Conservation (phyloP, 306 rosid species). For the Nissolia schottii region DNA sequence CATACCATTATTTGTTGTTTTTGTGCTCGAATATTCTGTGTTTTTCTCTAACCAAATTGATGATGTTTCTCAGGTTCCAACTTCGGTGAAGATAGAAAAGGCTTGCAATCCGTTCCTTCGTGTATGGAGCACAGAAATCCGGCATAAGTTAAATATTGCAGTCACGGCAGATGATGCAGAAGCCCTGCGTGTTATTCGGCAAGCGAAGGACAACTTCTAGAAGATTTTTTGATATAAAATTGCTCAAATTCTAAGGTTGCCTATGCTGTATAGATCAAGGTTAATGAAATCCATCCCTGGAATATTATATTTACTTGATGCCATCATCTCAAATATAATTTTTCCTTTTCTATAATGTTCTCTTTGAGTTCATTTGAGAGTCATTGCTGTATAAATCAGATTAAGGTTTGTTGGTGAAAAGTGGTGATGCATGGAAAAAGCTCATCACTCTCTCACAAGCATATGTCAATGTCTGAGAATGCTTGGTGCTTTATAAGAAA, state of each 20-base stretch:
- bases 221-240: background rate
- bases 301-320: constrained; percentile 17
- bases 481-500: constrained; percentile 8
- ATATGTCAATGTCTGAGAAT: background rate
- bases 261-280: constrained; percentile 44
- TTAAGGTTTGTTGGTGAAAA: background rate
- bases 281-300: constrained; percentile 9
- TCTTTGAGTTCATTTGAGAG: constrained; percentile 24
- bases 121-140: constrained; percentile 56
- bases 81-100: constrained; percentile 70
- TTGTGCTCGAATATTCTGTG: background rate
- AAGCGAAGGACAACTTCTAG: constrained; percentile 76
- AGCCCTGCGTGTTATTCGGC: constrained; percentile 62
- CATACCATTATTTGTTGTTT: background rate
- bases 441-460: background rate
- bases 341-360: background rate
- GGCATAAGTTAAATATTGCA: constrained; percentile 55
- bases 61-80: constrained; percentile 60
- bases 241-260: constrained; percentile 16
- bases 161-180: constrained; percentile 62
- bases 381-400: background rate
- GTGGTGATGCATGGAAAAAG: background rate
- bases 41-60: background rate
- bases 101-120: constrained; percentile 98
- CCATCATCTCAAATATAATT: constrained; percentile 3